Evolutionary conservation across 169 alveolate species (phyloP), one percentile per base, ranked within the genome.

Genomic region (Theileria parva): DNA sequence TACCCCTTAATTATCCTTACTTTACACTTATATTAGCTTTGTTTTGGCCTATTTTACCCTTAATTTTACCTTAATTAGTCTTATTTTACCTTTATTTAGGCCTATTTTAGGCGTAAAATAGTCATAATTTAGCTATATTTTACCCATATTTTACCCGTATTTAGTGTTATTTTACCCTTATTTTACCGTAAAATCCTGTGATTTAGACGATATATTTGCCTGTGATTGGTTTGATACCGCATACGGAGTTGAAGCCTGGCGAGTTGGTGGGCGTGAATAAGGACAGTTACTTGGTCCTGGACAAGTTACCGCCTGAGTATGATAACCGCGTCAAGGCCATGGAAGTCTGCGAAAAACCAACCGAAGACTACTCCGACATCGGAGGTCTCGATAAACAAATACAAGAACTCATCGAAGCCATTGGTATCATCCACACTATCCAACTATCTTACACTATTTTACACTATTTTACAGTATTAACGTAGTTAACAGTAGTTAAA

Each of bases 271-370:
- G 99, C 23, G 99, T 98, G 64, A 99, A 99, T 92, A 98, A 98
- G 89, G 99, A 97, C 81, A 92, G 97, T 57, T 98, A 96, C 87
- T 94, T 99, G 81, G 97, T 99, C 30, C 94, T 97, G 80, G 99
- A 98, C 88, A 99, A 98, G 88, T 94, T 99, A n/a, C 99, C 99
- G 0, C 96, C 99, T 13, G 99, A 99, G 80, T 98, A 98, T 83
- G 99, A 99, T 88, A 95, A 98, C 32, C 88, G 99, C 59, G 99
- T 98, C 19, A 96, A 97, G 86, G 99, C 99, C 15, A 98, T 98
- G 99, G 99, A 98, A 92, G 98, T 98, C 27, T 99, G 97, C 89
- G 99, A 98, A 80, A 93, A 94, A 76, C 99, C 99, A 25, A 96
- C 98, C 6, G 99, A 98, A 87, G 98, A 98, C 85, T 98, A 98